Evolutionary conservation across 192 early-diverging fungal species (phyloP), one percentile per base, ranked within the genome.

Genomic region (Coemansia asiatica): DNA sequence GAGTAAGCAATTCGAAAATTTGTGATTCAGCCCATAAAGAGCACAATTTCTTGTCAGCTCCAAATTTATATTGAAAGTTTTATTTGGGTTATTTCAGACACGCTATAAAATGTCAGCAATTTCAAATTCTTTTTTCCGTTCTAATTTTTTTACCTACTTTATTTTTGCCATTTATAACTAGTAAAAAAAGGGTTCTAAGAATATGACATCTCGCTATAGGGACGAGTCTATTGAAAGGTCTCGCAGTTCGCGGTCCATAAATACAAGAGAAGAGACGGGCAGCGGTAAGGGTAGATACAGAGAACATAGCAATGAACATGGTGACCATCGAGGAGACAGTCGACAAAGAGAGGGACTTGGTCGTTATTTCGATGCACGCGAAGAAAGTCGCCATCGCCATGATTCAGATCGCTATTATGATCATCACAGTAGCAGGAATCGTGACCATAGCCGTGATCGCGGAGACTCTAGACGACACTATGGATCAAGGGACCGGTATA

Each of bases 11-110:
- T 36, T 36, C 35, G 35, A 36, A 36, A 36, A 36, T 7, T 36
- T 7, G 35, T 49, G 48, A 49, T 22, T 49, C 7, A 16, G 48
- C 48, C 48, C 48, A 49, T 49, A 49, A 49, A 49, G 48, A n/a
- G n/a, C n/a, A n/a, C n/a, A n/a, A n/a, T n/a, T n/a, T n/a, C n/a
- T n/a, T n/a, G n/a, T n/a, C n/a, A n/a, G n/a, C n/a, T n/a, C n/a
- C n/a, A n/a, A n/a, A n/a, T n/a, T n/a, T n/a, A n/a, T n/a, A n/a
- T n/a, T n/a, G n/a, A n/a, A n/a, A n/a, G n/a, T n/a, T n/a, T n/a
- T n/a, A n/a, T n/a, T n/a, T n/a, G n/a, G n/a, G n/a, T n/a, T n/a
- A n/a, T n/a, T n/a, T n/a, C n/a, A n/a, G n/a, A n/a, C n/a, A n/a
- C n/a, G n/a, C n/a, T n/a, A n/a, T n/a, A n/a, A n/a, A n/a, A n/a